Evolutionary conservation across 306 rosid species (phyloP), one percentile per base, ranked within the genome.

Genomic region (Glycine latifolia): DNA sequence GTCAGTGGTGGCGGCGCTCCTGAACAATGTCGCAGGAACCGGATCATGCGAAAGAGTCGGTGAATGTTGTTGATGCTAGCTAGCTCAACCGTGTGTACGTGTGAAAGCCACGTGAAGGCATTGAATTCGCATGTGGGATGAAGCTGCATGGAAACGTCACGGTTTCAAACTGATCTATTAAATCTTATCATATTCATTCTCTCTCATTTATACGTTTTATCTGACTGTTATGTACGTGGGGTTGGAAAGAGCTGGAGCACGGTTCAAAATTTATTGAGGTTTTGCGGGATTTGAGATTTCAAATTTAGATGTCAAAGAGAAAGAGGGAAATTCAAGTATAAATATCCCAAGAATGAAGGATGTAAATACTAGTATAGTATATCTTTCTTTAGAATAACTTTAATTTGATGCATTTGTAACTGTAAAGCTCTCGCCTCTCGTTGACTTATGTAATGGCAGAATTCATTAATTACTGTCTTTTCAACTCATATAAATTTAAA

Each of bases 111-210:
- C 17, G 82, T 83, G 83, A 66, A 26, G 16, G 70, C 86, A 85
- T 83, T 85, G 76, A 85, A 81, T 72, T 76, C 72, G 3, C 76
- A 81, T 69, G 81, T 81, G 85, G 20, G 17, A 71, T 77, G 80
- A 77, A 62, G 46, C 60, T 47, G 73, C 83, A 63, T 75, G 82
- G 61, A 74, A 77, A 35, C 20, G 20, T 65, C 77, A 55, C 47
- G 53, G 44, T 44, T 73, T 11, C 39, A 71, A 59, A 15, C 73
- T 55, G 37, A 37, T 41, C 13, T 59, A 26, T 26, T 26, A 26
- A 4, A 5, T 39, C 44, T 39, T 39, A 39, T 35, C 39, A 5
- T 39, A 39, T 39, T 39, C 44, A 39, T 39, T 67, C 15, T 20
- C 41, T 37, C 41, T 37, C 41, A 37, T 37, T 37, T 37, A 37